Base-by-base conservation (phyloP, 1,284 basidiomycete genomes). In the Caloboletus firmus region DNA sequence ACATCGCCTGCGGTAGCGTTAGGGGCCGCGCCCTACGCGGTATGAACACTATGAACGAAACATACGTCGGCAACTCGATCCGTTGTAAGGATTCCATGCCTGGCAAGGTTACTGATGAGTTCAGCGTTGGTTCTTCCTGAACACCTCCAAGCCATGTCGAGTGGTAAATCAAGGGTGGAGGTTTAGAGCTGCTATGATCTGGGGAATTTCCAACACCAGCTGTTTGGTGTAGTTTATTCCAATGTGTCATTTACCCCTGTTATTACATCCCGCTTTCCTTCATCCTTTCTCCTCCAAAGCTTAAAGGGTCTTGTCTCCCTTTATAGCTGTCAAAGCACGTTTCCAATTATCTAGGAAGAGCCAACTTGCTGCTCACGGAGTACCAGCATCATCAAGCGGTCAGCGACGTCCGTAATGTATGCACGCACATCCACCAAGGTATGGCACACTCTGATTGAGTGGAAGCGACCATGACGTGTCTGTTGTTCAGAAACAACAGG, bases 101-200 rank as follows among this genome's bases (percentile, higher is more conserved):
- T 71, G 1, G 68, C 62, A 77, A 95, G 75, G 69, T 93, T 94
- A 18, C 73, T 55, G 56, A 95, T 76, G 39, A 95, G 82, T 59
- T 91, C 87, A 17, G 71, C 64, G 64, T 93, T 94, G 5, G 82
- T 81, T 17, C 63, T 70, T 35, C 90, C 92, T 47, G 76, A 80
- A 67, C 86, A 90, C 26, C 79, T 77, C 91, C 93, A 95, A 28
- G 93, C 93, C 92, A 95, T 91, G 40, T 42, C 32, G 54, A 31
- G 26, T 8, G 34, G 44, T 18, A 17, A 15, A 26, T 37, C 20
- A 18, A 26, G 26, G 49, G 18, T 12, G 24, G 24, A n/a, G n/a
- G n/a, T n/a, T n/a, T 24, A 24, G 24, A 24, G 24, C 24, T 5
- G 24, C 24, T n/a, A n/a, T n/a, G n/a, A n/a, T n/a, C 24, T 5